Conservation (phyloP, 495 filamentous ascomycete species). For the Penicillium riverlandense region DNA sequence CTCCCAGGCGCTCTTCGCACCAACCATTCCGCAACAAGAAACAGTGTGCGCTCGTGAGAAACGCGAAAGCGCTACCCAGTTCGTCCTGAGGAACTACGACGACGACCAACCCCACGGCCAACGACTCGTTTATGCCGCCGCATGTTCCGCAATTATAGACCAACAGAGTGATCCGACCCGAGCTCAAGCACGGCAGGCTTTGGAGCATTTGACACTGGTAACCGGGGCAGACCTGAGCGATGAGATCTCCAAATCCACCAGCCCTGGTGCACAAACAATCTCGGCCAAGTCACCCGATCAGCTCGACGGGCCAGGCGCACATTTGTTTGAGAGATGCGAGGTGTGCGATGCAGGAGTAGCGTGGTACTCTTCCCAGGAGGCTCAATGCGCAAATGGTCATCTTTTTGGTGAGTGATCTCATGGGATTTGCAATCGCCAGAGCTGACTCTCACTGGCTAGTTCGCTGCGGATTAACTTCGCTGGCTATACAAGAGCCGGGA, state of each 20-base stretch:
- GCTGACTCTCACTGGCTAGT: conserved; percentile 17
- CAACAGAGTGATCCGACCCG: conserved; percentile 16
- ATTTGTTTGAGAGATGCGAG: conserved; percentile 38
- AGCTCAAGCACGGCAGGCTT: conserved; percentile 16
- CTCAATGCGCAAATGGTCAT: conserved; percentile 42
- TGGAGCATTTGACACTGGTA: conserved; percentile 19
- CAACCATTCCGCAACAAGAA: conserved; percentile 1
- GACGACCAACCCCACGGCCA: conserved; percentile 12
- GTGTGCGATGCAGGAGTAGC: conserved; percentile 38
- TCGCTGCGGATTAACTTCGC: conserved; percentile 48
- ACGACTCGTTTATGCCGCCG: conserved; percentile 30
- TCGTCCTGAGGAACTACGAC: conserved; percentile 18
- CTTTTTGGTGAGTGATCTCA: conserved; percentile 29
- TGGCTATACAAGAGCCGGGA: conserved; percentile 48
- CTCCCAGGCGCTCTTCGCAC: conserved; percentile 7
- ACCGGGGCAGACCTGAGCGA: conserved; percentile 25
- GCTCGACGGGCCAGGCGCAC: conserved; percentile 12
- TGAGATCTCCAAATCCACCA: conserved; percentile 24
- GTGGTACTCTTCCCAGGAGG: conserved; percentile 29
- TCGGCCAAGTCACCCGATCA: conserved; percentile 18
- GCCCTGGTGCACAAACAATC: conserved; percentile 3
- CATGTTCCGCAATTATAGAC: conserved; percentile 31
- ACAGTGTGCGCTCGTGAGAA: conserved; percentile 5
- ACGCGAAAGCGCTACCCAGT: conserved; percentile 20
- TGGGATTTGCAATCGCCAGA: neutral